Percentiles rank a stretch among this genome's conserved stretches.
phyloP scores from a whole-genome alignment of 2,329 filamentous ascomycete species.

The Pestalotiopsis fici region DNA sequence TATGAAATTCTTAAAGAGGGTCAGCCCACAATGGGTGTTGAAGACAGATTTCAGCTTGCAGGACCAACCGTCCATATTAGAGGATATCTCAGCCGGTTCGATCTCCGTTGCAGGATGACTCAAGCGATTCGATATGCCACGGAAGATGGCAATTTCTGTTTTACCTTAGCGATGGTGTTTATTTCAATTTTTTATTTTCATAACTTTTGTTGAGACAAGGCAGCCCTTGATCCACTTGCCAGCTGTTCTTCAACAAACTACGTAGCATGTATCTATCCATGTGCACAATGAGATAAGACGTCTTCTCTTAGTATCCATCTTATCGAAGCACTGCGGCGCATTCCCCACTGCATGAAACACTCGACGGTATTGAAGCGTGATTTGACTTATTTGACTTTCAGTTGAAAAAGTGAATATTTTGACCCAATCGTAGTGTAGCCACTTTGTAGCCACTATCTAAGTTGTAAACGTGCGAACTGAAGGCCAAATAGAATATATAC shows the following conservation, averaged over 20 bases:
- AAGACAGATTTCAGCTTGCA: background rate
- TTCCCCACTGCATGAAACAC: too few species aligned
- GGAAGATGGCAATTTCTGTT: background rate
- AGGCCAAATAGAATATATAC: too few species aligned
- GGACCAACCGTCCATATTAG: background rate
- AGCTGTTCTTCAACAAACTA: too few species aligned
- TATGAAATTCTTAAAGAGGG: conserved; percentile 61
- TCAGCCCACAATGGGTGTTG: conserved; percentile 49
- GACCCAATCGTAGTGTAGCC: background rate
- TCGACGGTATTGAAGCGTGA: too few species aligned
- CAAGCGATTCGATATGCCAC: background rate
- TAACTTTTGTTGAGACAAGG: background rate
- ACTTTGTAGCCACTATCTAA: background rate
- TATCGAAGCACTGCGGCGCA: background rate
- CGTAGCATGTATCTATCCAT: too few species aligned
- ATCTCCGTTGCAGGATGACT: background rate
- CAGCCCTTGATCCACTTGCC: background rate
- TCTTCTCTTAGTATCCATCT: background rate
- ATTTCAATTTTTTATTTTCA: background rate
- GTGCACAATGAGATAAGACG: too few species aligned
- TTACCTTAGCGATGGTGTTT: background rate
- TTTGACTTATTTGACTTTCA: too few species aligned
- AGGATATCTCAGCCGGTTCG: background rate
- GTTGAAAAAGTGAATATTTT: too few species aligned
- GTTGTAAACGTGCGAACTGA: too few species aligned